Percentiles rank a stretch among this genome's conserved stretches.
Evolutionary conservation across 139 green algal genomes (phyloP).

Genomic region (Auxenochlorella pyrenoidosa): DNA sequence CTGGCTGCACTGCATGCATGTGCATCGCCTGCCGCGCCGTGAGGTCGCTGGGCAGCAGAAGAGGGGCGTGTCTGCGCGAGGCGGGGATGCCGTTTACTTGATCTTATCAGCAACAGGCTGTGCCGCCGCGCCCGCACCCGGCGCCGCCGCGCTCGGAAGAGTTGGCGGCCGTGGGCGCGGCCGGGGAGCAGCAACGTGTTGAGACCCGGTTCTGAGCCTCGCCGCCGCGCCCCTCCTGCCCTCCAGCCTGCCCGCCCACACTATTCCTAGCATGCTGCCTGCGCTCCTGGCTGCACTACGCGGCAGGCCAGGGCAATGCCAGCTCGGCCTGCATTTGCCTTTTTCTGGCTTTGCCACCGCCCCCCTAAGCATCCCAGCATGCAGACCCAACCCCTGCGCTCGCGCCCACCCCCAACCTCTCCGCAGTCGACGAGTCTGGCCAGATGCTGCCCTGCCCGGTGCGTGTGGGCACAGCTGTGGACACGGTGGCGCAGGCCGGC

Average conservation of each 20-base stretch:
- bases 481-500: constrained; percentile 96
- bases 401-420: not conserved
- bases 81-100: constrained; percentile 27
- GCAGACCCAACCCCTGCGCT: not conserved
- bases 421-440: constrained; percentile 84
- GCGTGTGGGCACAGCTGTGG: constrained; percentile 95
- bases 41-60: not conserved
- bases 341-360: too few relatives aligned
- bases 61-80: not conserved
- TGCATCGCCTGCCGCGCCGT: not conserved
- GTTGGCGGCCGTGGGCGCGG: not conserved
- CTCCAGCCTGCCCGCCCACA: not conserved
- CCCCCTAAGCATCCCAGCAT: not conserved
- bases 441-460: constrained; percentile 87
- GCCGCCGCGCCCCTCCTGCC: not conserved
- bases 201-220: constrained; percentile 24
- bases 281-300: not conserved
- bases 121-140: constrained; percentile 4
- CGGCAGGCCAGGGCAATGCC: too few relatives aligned
- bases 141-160: not conserved
- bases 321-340: too few relatives aligned
- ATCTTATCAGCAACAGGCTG: constrained; percentile 36
- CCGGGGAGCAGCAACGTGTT: constrained; percentile 21
- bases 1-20: not conserved
- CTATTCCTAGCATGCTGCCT: not conserved